Conservation (phyloP, 148 eudicot genomes). For the Limonium bicolor region DNA sequence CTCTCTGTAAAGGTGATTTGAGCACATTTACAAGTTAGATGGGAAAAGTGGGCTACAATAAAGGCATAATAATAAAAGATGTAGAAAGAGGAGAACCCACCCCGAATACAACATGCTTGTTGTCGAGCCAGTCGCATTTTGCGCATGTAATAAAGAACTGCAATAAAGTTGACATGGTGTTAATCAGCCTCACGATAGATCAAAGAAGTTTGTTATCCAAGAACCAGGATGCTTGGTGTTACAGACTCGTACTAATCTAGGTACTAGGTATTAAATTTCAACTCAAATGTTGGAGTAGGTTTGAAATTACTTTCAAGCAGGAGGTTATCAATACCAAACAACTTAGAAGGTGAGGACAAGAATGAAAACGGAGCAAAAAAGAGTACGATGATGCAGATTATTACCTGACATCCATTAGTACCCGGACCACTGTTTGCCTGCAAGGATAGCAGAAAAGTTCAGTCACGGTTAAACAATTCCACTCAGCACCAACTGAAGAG, state of each 20-base stretch:
- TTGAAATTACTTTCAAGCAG: no score
- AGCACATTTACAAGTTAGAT: not conserved
- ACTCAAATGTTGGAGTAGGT: no score
- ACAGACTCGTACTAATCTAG: no score
- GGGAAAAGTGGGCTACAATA: not conserved
- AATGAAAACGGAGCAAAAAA: not conserved
- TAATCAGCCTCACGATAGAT: no score
- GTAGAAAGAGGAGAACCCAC: constrained; percentile 22
- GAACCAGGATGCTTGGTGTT: no score
- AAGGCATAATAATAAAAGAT: not conserved
- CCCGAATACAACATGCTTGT: constrained; percentile 94
- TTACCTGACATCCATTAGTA: constrained; percentile 90
- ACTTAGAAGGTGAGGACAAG: not conserved
- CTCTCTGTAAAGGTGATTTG: constrained; percentile 38
- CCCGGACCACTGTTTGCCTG: constrained; percentile 93
- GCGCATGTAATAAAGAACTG: constrained; percentile 92
- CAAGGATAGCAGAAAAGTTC: constrained; percentile 7
- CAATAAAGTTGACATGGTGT: constrained; percentile 10
- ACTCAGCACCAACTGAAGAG: no score
- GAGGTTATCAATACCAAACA: no score
- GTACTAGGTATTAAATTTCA: no score
- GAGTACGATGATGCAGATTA: not conserved
- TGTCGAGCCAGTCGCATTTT: constrained; percentile 96
- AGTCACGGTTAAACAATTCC: no score
- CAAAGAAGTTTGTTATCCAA: no score